A percentile compares a stretch with the other conserved stretches of the same genome.
phyloP scores from a whole-genome alignment of 352 stramenopile species.

The Phytophthora sojae region DNA sequence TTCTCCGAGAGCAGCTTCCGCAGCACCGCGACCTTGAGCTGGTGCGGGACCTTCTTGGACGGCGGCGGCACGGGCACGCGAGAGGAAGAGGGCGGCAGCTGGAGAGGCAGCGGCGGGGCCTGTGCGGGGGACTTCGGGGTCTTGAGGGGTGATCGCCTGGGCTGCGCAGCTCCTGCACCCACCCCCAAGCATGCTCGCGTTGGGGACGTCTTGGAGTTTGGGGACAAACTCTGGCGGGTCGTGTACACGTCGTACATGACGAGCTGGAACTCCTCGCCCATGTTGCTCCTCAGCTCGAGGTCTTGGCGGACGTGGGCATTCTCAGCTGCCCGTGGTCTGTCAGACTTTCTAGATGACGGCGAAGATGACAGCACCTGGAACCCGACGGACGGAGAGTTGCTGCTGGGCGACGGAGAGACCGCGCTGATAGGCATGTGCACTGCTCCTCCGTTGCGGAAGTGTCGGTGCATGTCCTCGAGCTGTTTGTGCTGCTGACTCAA shows the following conservation, averaged over 20 bases:
- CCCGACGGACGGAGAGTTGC: constrained; percentile 8
- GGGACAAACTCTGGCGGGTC: constrained; percentile 25
- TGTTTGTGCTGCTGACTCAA: constrained; percentile 45
- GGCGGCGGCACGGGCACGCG: constrained; percentile 16
- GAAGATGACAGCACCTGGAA: constrained; percentile 8
- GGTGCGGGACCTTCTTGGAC: constrained; percentile 57
- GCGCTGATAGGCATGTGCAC: constrained; percentile 48
- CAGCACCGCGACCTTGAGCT: constrained; percentile 61
- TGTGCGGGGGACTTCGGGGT: not conserved
- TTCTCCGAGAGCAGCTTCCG: constrained; percentile 71
- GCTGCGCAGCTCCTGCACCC: not conserved
- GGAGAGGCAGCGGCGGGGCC: not conserved
- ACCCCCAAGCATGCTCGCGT: not conserved
- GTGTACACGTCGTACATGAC: constrained; percentile 73
- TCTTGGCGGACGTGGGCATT: constrained; percentile 30
- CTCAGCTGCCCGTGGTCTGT: constrained; percentile 1
- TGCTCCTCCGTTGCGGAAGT: constrained; percentile 67
- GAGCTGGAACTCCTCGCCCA: constrained; percentile 62
- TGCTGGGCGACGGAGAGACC: constrained; percentile 13
- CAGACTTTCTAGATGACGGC: constrained; percentile 5
- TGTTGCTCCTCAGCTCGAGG: constrained; percentile 48
- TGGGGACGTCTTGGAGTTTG: constrained; percentile 13
- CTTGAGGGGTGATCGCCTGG: constrained; percentile 4
- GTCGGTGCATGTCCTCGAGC: constrained; percentile 57
- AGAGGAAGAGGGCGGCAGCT: constrained; percentile 4